Conservation (phyloP, 2,329 filamentous ascomycete genomes). For the Diaporthe amygdali region DNA sequence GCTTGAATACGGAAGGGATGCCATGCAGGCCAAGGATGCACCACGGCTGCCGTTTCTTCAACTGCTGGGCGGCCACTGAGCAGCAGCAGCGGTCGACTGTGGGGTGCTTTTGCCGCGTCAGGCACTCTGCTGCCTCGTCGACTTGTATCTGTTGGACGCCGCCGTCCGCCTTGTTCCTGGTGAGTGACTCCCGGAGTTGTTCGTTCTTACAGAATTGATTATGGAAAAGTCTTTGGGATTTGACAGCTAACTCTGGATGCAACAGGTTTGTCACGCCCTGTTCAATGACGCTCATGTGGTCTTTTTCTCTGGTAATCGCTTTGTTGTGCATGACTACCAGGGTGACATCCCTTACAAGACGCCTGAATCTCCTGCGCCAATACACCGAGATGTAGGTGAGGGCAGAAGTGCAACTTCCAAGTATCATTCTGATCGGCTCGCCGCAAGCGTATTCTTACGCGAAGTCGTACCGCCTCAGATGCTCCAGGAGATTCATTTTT, state of each 20-base stretch:
- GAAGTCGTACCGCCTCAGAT: neutral
- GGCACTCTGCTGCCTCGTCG: neutral
- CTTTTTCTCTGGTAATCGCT: neutral
- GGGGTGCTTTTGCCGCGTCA: neutral
- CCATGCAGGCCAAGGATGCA: neutral
- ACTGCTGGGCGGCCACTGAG: neutral
- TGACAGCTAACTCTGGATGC: neutral
- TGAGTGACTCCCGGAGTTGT: too few relatives aligned
- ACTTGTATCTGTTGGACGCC: neutral
- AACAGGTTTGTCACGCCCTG: neutral
- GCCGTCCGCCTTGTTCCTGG: neutral
- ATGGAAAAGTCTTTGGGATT: too few relatives aligned
- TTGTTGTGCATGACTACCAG: neutral
- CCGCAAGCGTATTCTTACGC: neutral
- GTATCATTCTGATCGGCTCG: neutral
- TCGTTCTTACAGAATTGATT: too few relatives aligned
- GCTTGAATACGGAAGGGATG: neutral
- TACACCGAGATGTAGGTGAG: neutral
- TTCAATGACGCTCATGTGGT: neutral
- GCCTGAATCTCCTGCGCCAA: neutral
- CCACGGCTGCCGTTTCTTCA: neutral
- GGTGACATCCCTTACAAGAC: neutral
- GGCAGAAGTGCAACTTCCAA: neutral
- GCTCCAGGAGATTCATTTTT: neutral
- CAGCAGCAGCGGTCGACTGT: neutral